Percentiles rank a stretch among this genome's conserved stretches.
Conservation (phyloP, 805 yeast genomes). For the Metschnikowia gruessii region DNA sequence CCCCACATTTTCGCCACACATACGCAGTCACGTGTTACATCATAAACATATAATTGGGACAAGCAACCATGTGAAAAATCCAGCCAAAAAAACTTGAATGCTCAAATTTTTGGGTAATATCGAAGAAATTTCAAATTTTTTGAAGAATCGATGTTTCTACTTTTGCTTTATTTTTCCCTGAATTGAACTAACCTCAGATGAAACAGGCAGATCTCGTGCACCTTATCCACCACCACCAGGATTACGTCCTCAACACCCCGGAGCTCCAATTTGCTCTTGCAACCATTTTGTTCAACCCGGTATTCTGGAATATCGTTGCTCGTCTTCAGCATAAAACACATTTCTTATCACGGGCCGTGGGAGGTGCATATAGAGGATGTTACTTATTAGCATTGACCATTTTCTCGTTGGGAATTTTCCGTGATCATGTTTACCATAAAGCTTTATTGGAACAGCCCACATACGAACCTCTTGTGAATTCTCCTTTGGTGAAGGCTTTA, state of each 20-base stretch:
- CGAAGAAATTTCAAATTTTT: too few species aligned
- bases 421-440: slow-evolving; percentile 71
- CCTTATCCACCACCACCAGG: slow-evolving; percentile 13
- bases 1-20: too few species aligned
- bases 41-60: too few species aligned
- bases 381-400: slow-evolving; percentile 79
- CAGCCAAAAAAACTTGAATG: too few species aligned
- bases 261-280: slow-evolving; percentile 43
- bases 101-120: too few species aligned
- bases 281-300: slow-evolving; percentile 85
- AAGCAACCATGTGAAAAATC: too few species aligned
- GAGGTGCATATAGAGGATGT: slow-evolving; percentile 73
- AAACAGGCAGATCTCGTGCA: slow-evolving; percentile 13
- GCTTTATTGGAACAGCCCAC: slow-evolving; percentile 75
- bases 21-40: too few species aligned
- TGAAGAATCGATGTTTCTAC: too few species aligned
- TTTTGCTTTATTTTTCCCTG: too few species aligned
- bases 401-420: slow-evolving; percentile 76
- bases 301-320: slow-evolving; percentile 94
- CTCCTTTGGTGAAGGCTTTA: slow-evolving; percentile 37
- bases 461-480: slow-evolving; percentile 49
- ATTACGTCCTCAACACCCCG: slow-evolving; percentile 16
- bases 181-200: slow-evolving; percentile 12
- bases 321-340: slow-evolving; percentile 79
- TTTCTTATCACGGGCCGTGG: slow-evolving; percentile 68